These are phyloP conservation scores for Lagenaria siceraria DNA, from an alignment of 306 rosid species.

Conservation along the genomic window DNA sequence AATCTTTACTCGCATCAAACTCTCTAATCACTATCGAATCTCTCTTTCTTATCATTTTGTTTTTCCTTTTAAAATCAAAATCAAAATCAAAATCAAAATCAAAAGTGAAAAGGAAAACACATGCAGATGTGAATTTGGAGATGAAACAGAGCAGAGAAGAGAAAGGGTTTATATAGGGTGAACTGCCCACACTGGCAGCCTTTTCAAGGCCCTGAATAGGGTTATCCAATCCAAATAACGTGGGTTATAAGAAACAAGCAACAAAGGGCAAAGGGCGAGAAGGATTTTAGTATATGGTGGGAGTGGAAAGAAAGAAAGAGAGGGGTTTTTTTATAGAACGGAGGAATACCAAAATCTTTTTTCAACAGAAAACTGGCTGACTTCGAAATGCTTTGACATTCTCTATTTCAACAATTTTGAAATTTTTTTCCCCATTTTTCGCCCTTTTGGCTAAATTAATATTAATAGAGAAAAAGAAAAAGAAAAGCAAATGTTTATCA, in stretches of 20 bases:
- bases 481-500: constrained; percentile 14
- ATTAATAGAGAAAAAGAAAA: no score
- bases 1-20: constrained; percentile 37
- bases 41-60: not conserved
- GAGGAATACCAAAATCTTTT: no score
- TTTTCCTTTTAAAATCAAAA: no score
- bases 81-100: no score
- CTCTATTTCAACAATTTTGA: no score
- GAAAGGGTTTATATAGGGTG: not conserved
- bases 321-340: no score
- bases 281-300: no score
- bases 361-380: no score
- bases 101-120: not conserved
- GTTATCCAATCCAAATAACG: not conserved
- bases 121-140: not conserved
- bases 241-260: not conserved
- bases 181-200: not conserved
- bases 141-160: not conserved
- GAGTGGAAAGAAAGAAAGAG: no score
- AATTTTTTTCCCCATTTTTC: not conserved
- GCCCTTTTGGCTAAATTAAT: not conserved
- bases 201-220: not conserved
- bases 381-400: no score
- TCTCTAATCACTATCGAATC: constrained; percentile 27
- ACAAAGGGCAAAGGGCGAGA: not conserved